These are phyloP conservation scores for Stachybotrys chlorohalonatus DNA, from an alignment of 2,329 filamentous ascomycete species.

Conservation along the genomic window DNA sequence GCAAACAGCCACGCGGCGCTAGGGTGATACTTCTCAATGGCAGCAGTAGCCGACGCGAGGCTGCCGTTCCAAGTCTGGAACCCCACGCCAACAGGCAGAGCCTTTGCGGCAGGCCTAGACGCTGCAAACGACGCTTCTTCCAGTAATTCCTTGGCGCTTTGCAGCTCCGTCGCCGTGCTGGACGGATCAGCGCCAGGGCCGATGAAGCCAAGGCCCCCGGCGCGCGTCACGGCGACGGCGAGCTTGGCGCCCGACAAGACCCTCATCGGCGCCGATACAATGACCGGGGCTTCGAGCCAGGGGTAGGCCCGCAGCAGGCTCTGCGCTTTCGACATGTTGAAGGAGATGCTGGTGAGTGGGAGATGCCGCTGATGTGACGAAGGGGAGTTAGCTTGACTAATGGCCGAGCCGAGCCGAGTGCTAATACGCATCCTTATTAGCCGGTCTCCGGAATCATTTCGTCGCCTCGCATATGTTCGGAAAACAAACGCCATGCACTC, in stretches of 20 bases:
- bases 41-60: slow-evolving; percentile 18
- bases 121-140: slow-evolving; percentile 4
- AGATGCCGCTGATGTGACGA: too few species aligned
- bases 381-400: too few species aligned
- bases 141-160: slow-evolving; percentile 13
- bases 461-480: too few species aligned
- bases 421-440: too few species aligned
- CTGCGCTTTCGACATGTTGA: background rate
- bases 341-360: too few species aligned
- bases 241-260: slow-evolving; percentile 47
- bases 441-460: too few species aligned
- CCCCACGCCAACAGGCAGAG: slow-evolving; percentile 36
- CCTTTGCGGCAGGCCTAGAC: slow-evolving; percentile 2
- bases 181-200: slow-evolving; percentile 26
- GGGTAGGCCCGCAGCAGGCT: slow-evolving; percentile 10
- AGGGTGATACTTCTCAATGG: slow-evolving; percentile 20
- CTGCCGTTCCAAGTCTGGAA: slow-evolving; percentile 36
- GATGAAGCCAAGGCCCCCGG: slow-evolving; percentile 55
- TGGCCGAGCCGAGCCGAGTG: too few species aligned
- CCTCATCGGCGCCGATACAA: slow-evolving; percentile 61
- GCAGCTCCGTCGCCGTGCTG: slow-evolving; percentile 19
- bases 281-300: slow-evolving; percentile 32
- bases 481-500: too few species aligned
- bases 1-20: slow-evolving; percentile 40
- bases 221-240: slow-evolving; percentile 56